Conservation (phyloP, 805 yeast species). For the Zygotorulaspora florentina region DNA sequence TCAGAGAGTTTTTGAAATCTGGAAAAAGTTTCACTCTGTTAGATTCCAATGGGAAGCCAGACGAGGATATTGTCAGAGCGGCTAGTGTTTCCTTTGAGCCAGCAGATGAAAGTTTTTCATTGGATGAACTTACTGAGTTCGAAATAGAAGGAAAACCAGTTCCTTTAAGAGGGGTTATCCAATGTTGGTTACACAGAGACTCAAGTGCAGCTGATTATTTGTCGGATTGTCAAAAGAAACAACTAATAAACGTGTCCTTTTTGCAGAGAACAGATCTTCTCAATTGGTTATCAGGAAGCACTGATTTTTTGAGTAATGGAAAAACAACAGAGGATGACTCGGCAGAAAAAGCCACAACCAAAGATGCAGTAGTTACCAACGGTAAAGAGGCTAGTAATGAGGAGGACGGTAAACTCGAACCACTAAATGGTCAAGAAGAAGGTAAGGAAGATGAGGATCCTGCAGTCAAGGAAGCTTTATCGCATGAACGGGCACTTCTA, state of each 20-base stretch:
- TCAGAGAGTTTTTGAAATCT: conserved; percentile 23
- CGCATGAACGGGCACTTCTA: conserved; percentile 46
- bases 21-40: conserved; percentile 18
- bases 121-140: conserved; percentile 53
- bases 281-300: conserved; percentile 73
- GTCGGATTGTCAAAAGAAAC: conserved; percentile 59
- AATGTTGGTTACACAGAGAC: conserved; percentile 75
- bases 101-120: conserved; percentile 25
- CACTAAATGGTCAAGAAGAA: conserved; percentile 1
- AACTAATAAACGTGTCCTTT: conserved; percentile 70
- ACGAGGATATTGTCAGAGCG: conserved; percentile 39
- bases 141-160: conserved; percentile 47
- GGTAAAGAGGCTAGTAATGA: conserved; percentile 6
- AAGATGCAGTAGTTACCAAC: conserved; percentile 36
- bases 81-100: conserved; percentile 28
- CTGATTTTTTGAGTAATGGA: conserved; percentile 55
- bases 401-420: conserved; percentile 1
- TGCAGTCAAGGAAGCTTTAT: conserved; percentile 26
- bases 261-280: conserved; percentile 80
- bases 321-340: conserved; percentile 15
- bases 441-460: conserved; percentile 31
- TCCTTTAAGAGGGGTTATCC: conserved; percentile 56
- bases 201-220: conserved; percentile 78
- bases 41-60: conserved; percentile 20
- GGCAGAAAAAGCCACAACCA: conserved; percentile 7